A percentile compares a stretch with the other conserved stretches of the same genome.
Evolutionary conservation across 305 asterid species (phyloP).

Genomic region (Fraxinus paxiana): DNA sequence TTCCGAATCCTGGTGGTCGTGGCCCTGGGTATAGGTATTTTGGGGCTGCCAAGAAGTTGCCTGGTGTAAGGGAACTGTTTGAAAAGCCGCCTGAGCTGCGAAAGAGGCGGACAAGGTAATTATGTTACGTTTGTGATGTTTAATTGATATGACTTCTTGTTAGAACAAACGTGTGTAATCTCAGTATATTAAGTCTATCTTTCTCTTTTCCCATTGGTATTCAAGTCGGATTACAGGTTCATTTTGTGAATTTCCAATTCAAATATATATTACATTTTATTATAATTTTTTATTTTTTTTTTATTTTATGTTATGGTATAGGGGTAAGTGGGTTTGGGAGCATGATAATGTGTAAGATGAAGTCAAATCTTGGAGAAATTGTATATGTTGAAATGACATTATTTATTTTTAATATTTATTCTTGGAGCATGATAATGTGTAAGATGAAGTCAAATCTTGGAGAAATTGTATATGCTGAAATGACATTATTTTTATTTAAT

Average conservation of each 20-base stretch:
- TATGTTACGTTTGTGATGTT: neutral
- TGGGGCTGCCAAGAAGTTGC: slow-evolving; percentile 96
- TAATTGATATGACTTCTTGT: neutral
- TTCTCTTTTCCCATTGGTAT: neutral
- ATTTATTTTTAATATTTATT: neutral
- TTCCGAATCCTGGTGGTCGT: slow-evolving; percentile 93
- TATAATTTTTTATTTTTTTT: too few species aligned
- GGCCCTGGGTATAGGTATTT: slow-evolving; percentile 94
- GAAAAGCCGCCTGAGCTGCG: slow-evolving; percentile 93
- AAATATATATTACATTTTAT: neutral
- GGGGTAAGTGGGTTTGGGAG: neutral
- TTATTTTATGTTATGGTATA: neutral
- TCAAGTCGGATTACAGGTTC: neutral
- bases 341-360: neutral
- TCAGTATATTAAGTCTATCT: neutral
- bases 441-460: neutral
- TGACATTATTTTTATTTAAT: neutral
- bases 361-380: neutral
- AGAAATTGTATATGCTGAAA: neutral
- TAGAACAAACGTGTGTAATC: neutral
- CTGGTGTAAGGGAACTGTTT: slow-evolving; percentile 88
- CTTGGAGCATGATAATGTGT: neutral
- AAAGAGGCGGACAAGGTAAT: slow-evolving; percentile 81
- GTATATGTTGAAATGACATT: neutral
- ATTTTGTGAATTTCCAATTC: neutral